Evolutionary conservation across 192 early-diverging fungal genomes (phyloP), one percentile per base, ranked within the genome.

Genomic region (Gaertneriomyces sp.): DNA sequence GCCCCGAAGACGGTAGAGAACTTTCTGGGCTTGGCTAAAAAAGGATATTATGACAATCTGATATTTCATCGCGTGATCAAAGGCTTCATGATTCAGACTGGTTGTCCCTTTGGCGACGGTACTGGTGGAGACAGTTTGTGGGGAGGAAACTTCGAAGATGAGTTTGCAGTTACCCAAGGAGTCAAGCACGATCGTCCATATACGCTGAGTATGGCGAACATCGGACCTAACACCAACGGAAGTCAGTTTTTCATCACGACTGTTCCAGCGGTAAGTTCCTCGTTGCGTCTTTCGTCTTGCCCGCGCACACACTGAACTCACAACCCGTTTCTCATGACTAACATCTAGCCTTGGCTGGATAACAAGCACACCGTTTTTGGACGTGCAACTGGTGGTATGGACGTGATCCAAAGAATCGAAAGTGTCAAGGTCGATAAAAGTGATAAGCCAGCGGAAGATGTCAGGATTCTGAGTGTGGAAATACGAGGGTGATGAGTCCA

Each of bases 341-440:
- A 53, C 43, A 61, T 65, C 0, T 73, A 90, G 82, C 92, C 93
- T 20, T 98, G 96, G 96, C 76, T 98, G 14, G 93, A 98, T 60
- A 91, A 94, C 64, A 98, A 98, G 69, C 96, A 98, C 65, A 93
- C 96, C 1, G 84, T 98, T 0, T 98, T 98, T 80, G 96, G 96
- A 6, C 73, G 93, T 16, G 91, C 87, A 0, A 91, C 89, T 0
- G 87, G 88, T 0, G 96, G 96, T 7, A 89, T 93, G 80, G 96
- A 98, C 71, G 92, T 96, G 4, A 84, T 98, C 41, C 91, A 91
- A 50, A 72, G 78, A 49, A 98, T 98, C 49, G 94, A 96, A 65
- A 76, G 80, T 10, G 71, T 81, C 16, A 90, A 91, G 66, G 84
- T 79, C 0, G 93, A 96, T 77, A 94, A 93, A 63, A 79, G 75